Base-by-base conservation (phyloP, 139 green algal species). In the Tetradesmus obliquus region DNA sequence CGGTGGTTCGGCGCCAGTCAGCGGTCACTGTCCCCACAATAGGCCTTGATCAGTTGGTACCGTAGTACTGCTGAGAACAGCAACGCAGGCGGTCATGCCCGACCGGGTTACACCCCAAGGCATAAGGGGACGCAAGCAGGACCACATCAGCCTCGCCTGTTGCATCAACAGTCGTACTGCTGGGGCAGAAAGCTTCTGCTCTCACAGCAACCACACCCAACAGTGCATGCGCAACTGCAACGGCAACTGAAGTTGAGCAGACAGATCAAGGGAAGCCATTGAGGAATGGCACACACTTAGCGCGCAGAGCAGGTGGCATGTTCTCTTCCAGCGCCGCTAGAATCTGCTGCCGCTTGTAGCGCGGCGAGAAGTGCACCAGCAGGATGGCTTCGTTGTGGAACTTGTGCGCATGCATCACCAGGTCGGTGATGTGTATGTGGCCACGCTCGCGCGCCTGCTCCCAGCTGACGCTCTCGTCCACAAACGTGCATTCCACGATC, bases 321-420 rank as follows among this genome's bases (percentile, higher is more conserved):
- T 91, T 92, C 0, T 90, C 89, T 32, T 95, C 93, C 8, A 98
- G 79, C 2, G 92, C 91, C 5, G 94, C 86, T 0, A 96, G 2
- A 15, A 98, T 96, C 1, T 93, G 62, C 9, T 80, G 58, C 5
- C 80, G 32, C 62, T 76, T 82, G 55, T 89, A 92, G 12, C 89
- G 55, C 5, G 89, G 66, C 5, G 32, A 87, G 55, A 89, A 93
- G 83, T 99, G 97, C 79, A 98, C 97, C 45, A 99, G 93, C 76
- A 99, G 85, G 84, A 98, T 97, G 58, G 91, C 93, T 90, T 98
- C 96, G 84, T 98, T 98, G 91, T 98, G 93, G 76, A 97, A 97
- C 54, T 88, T 91, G 89, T 98, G 94, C 12, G 94, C 94, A 58
- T 97, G 89, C 22, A 93, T 92, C 3, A 96, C 93, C 3, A 98